Conservation (phyloP, 441 rosid genomes). For the Aquilaria agallochum region DNA sequence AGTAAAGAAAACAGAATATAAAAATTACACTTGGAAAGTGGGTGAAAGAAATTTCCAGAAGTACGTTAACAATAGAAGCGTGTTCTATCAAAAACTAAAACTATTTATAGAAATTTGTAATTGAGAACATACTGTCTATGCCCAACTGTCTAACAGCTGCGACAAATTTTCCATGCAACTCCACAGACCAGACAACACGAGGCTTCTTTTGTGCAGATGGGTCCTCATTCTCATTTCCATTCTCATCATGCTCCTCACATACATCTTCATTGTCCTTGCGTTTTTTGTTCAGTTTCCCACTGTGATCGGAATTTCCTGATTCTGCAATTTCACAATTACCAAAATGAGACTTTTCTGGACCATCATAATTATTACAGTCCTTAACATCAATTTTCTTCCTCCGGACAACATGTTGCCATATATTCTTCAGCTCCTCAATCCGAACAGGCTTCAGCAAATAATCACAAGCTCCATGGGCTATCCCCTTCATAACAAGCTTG, state of each 20-base stretch:
- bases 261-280: conserved; percentile 60
- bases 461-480: conserved; percentile 64
- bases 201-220: conserved; percentile 53
- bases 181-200: conserved; percentile 64
- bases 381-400: conserved; percentile 38
- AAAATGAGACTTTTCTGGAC: conserved; percentile 21
- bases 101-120: conserved; percentile 9
- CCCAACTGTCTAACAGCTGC: conserved; percentile 56
- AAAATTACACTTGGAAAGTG: background rate
- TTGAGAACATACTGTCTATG: conserved; percentile 47
- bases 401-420: conserved; percentile 68
- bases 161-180: conserved; percentile 54
- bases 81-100: conserved; percentile 1
- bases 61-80: conserved; percentile 1
- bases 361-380: conserved; percentile 22
- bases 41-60: background rate
- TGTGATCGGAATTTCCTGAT: conserved; percentile 25
- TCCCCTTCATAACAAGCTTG: conserved; percentile 62
- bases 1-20: background rate
- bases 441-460: conserved; percentile 61
- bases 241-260: conserved; percentile 41
- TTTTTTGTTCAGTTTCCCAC: conserved; percentile 36
- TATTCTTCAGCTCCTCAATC: conserved; percentile 56
- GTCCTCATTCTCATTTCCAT: conserved; percentile 45
- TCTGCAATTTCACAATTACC: conserved; percentile 23